Base-by-base conservation (phyloP, 2,329 filamentous ascomycete genomes). In the Trichoderma cornu-damae region DNA sequence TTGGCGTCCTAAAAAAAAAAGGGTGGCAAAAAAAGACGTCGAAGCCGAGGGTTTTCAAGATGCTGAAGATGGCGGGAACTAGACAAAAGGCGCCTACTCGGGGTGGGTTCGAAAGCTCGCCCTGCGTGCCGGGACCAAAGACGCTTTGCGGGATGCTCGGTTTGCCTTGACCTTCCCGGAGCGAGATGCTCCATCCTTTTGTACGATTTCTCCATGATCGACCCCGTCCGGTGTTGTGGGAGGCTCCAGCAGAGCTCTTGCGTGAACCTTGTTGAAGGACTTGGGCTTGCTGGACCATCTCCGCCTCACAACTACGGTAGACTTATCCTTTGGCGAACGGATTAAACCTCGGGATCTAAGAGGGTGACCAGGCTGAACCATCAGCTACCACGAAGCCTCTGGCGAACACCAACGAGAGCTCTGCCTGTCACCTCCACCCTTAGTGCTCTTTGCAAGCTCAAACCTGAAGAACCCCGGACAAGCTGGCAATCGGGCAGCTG, bases 371-470 rank as follows among this genome's bases (percentile, higher is more conserved):
- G 62, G 60, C 59, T 59, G 48, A 52, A 58, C 55, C 59, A 60
- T 63, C 62, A 64, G 62, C 61, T 64, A 59, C 54, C 47, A 64
- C 61, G 57, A 59, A 57, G 57, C 55, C 37, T 28, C 16, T 9
- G 35, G 34, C 26, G 30, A 60, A 42, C 60, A 61, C 60, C 61
- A 57, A 60, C 59, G 59, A 60, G 56, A 59, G 58, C 26, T 53
- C 48, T 49, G 22, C n/a, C 28, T 20, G 42, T 32, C 38, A 57
- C 57, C 57, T 61, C 51, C 58, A 56, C 59, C 57, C 40, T 16
- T 28, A 38, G 56, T 42, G 56, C 59, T 59, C 54, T 46, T 62
- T 57, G 57, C 59, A 60, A 64, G 63, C 63, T 63, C 61, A 64
- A 61, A 64, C 54, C 61, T 63, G 56, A 59, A 53, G 51, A 58